Base-by-base conservation (phyloP, 441 rosid species). In the Erodium chrysanthum region DNA sequence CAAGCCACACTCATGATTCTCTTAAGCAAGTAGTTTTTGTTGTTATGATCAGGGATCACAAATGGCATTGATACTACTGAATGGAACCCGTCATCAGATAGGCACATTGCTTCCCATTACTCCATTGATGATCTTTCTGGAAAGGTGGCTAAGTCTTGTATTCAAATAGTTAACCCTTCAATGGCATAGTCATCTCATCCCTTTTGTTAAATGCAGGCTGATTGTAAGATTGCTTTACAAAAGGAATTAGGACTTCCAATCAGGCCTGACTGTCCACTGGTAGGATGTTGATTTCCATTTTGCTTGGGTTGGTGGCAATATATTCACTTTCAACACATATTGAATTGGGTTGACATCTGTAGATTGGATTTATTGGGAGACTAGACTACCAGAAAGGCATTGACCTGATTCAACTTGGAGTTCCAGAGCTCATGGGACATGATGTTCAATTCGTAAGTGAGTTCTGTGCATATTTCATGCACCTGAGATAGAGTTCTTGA, bases 281-380 rank as follows among this genome's bases (percentile, higher is more conserved):
- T 93, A 77, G 75, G 72, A 71, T 42, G 48, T 42, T 42, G 4
- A 42, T 42, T 42, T 33, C 61, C 25, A 37, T n/a, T 42, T 9
- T 27, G 27, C 71, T 22, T 15, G 48, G 42, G 60, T 40, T 66
- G 33, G 61, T 75, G 25, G 52, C 33, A 42, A 17, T 11, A 58
- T 61, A 17, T 12, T 35, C 64, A 66, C 56, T 66, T 68, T 10
- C 59, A 27, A 33, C 61, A 20, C 1, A 27, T 71, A 31, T 74
- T 77, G 37, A 65, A 67, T 70, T 31, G 65, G 66, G 42, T 69
- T 73, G 64, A 40, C 78, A 31, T 68, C 73, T 76, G 71, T 76
- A 93, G 98, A 84, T 93, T 79, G 97, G 98, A 68, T 93, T 93
- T 76, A 89, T 91, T 61, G 97, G 98, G 77, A 89, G 97, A 78